These are phyloP conservation scores for Amanita thiersii DNA, from an alignment of 768 basidiomycete genomes.

Conservation along the genomic window DNA sequence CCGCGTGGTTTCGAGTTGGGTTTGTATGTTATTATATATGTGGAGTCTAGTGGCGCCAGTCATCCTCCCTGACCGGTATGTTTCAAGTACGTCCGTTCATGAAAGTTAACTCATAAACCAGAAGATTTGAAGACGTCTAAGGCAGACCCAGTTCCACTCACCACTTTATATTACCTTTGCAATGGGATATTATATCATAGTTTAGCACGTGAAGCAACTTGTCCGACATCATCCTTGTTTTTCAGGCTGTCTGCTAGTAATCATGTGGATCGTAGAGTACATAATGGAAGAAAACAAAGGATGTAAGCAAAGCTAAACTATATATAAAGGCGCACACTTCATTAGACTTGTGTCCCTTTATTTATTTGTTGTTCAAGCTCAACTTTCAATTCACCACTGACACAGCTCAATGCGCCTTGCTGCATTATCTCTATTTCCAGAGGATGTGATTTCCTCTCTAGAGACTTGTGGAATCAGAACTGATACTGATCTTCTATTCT, in stretches of 20 bases:
- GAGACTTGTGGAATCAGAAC: slow-evolving; percentile 44
- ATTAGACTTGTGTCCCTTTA: no score
- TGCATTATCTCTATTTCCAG: slow-evolving; percentile 25
- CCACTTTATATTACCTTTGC: no score
- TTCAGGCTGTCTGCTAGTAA: no score
- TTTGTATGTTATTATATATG: slow-evolving; percentile 77
- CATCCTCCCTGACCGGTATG: slow-evolving; percentile 84
- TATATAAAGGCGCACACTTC: no score
- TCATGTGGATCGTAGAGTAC: no score
- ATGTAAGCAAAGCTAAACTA: no score
- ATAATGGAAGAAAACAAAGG: no score
- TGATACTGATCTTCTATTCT: slow-evolving; percentile 51
- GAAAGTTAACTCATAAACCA: neutral
- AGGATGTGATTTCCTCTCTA: slow-evolving; percentile 35
- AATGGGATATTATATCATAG: no score
- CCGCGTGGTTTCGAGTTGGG: slow-evolving; percentile 93
- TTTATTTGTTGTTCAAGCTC: no score
- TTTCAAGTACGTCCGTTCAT: neutral
- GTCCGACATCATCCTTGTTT: no score
- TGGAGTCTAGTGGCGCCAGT: slow-evolving; percentile 89
- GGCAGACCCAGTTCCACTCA: neutral
- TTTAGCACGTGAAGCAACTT: no score
- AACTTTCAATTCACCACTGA: neutral
- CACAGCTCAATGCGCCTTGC: slow-evolving; percentile 32
- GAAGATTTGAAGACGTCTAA: slow-evolving; percentile 15